These are phyloP conservation scores for Skeletonema menzelii DNA, from an alignment of 108 stramenopile genomes.

Conservation along the genomic window DNA sequence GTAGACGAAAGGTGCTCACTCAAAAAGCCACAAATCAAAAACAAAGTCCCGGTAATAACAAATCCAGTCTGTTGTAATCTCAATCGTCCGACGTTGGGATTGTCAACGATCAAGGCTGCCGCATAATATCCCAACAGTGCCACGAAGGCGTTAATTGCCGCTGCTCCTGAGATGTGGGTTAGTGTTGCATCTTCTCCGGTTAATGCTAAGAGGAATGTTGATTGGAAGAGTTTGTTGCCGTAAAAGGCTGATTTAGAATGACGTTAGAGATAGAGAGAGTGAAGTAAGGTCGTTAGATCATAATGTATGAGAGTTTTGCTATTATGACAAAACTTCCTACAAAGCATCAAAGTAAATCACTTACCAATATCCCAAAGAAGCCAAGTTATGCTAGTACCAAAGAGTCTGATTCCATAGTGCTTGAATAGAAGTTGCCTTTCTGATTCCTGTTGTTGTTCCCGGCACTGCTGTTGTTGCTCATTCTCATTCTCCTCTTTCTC, in stretches of 20 bases:
- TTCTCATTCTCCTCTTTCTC: slow-evolving; percentile 5
- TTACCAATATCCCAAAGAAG: slow-evolving; percentile 70
- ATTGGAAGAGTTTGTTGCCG: slow-evolving; percentile 82
- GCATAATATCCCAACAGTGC: slow-evolving; percentile 75
- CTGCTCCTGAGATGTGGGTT: slow-evolving; percentile 48
- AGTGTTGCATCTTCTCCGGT: slow-evolving; percentile 54
- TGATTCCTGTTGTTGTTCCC: background rate
- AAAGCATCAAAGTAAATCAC: background rate
- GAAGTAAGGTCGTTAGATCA: background rate
- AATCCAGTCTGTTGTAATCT: slow-evolving; percentile 65
- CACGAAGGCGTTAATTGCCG: slow-evolving; percentile 68
- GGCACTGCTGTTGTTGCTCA: background rate
- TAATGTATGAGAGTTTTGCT: too few relatives aligned
- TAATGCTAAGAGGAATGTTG: slow-evolving; percentile 58
- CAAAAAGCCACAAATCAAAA: slow-evolving; percentile 56
- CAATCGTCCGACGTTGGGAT: slow-evolving; percentile 56
- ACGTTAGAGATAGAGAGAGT: background rate
- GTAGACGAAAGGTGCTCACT: slow-evolving; percentile 43
- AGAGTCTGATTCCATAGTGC: slow-evolving; percentile 64
- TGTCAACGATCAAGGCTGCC: slow-evolving; percentile 66
- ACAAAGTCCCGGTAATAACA: slow-evolving; percentile 64
- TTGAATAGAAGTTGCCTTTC: slow-evolving; percentile 36
- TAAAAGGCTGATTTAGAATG: slow-evolving; percentile 50
- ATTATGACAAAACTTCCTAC: too few relatives aligned
- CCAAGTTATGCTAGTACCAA: slow-evolving; percentile 69